Base-by-base conservation (phyloP, 306 rosid species). In the Benincasa hispida region DNA sequence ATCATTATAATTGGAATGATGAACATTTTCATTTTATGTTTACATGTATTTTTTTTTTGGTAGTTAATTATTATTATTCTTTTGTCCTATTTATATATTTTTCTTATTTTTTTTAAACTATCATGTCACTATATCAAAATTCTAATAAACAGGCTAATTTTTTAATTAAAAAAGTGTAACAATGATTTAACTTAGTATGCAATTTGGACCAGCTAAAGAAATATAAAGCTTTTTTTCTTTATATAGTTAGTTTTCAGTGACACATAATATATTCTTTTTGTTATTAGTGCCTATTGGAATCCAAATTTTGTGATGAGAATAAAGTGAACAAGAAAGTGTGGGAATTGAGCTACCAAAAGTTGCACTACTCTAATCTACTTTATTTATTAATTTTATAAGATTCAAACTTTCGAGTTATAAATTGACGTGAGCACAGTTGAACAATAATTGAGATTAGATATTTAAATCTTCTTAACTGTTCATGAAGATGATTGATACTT, bases 241-340 rank as follows among this genome's bases (percentile, higher is more conserved):
- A 22, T 62, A 32, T 62, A 18, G 17, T 65, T 35, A 0, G 0
- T 35, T 34, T n/a, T 65, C 35, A 18, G 28, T 18, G 25, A 2
- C 12, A 60, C 30, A 5, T 28, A 32, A 18, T 34, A 32, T 62
- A 34, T 61, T 7, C 17, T 37, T 34, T 65, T 65, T 68, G 11
- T 68, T 21, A 39, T 68, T 22, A 37, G 55, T 21, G 74, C 13
- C 72, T 12, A 24, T 69, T 69, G 54, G 75, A 69, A 45, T 69
- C n/a, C 19, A 69, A 69, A 25, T 69, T 69, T 69, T 56, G 75
- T 69, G 57, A 47, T 25, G 58, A 28, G 75, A 70, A 70, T 70
- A 70, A 70, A 70, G 75, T 47, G 56, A n/a, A 27, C 8, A 24
- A 3, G 35, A 12, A 59, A 10, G 35, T 25, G 65, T 61, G 41